phyloP scores from a whole-genome alignment of 1,139 yeast species.

The Yamadazyma jaroonii region DNA sequence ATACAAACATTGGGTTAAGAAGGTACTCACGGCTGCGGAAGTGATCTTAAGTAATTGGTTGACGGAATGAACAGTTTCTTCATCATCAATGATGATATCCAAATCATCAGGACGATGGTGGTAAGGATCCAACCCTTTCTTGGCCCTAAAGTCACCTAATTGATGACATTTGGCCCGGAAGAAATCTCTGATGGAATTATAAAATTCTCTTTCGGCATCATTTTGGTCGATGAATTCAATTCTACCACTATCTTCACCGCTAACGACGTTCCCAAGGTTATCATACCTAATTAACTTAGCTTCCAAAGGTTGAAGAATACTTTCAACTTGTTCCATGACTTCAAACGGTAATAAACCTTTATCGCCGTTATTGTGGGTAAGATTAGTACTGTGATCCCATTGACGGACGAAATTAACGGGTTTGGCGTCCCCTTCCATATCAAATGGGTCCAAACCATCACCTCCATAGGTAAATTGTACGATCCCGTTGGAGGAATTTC shows the following conservation, averaged over 20 bases:
- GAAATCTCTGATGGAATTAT: slow-evolving; percentile 68
- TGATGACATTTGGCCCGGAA: slow-evolving; percentile 53
- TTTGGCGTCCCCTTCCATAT: slow-evolving; percentile 98
- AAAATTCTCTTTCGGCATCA: slow-evolving; percentile 85
- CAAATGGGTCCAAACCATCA: slow-evolving; percentile 96
- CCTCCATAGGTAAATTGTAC: slow-evolving; percentile 99
- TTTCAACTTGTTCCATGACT: slow-evolving; percentile 53
- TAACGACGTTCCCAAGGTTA: slow-evolving; percentile 62
- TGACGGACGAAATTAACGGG: slow-evolving; percentile 93
- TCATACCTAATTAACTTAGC: slow-evolving; percentile 61
- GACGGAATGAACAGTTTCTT: too few relatives aligned
- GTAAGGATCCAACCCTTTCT: slow-evolving; percentile 41
- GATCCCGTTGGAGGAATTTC: slow-evolving; percentile 93
- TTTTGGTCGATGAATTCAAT: slow-evolving; percentile 71
- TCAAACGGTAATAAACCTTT: slow-evolving; percentile 69
- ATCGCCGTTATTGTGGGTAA: slow-evolving; percentile 60
- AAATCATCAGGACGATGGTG: slow-evolving; percentile 38
- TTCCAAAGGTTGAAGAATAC: slow-evolving; percentile 61
- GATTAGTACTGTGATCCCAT: slow-evolving; percentile 87
- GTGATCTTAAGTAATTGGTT: slow-evolving; percentile 76
- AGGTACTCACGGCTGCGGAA: slow-evolving; percentile 54
- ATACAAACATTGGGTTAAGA: slow-evolving; percentile 71
- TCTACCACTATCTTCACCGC: slow-evolving; percentile 31
- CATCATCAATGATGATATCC: slow-evolving; percentile 35
- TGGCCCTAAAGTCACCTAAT: slow-evolving; percentile 57